phyloP scores from a whole-genome alignment of 2,329 filamentous ascomycete genomes.

The Cladosporium sp. region DNA sequence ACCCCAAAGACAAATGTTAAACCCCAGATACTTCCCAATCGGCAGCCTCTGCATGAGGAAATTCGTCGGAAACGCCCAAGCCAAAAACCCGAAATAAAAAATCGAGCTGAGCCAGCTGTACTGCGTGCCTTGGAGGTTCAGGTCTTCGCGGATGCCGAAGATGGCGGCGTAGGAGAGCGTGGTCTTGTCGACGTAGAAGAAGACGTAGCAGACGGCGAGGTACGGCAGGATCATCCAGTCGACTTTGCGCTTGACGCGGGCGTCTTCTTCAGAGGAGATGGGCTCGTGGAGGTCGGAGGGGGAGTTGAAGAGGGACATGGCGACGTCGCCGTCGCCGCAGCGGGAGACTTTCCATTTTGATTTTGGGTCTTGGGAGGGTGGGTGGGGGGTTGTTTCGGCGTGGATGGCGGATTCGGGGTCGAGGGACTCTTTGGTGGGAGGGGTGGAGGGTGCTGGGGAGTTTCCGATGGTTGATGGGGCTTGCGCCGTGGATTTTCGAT shows the following conservation, averaged over 20 bases:
- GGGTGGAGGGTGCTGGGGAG: conserved; percentile 20
- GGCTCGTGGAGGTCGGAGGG: conserved; percentile 45
- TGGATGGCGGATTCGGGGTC: conserved; percentile 20
- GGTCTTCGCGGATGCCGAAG: conserved; percentile 62
- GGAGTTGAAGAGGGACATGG: conserved; percentile 52
- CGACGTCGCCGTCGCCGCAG: conserved; percentile 45
- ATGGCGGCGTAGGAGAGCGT: conserved; percentile 65
- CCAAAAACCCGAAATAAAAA: conserved; percentile 59
- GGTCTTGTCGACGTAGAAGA: conserved; percentile 49
- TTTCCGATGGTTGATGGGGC: conserved; percentile 18
- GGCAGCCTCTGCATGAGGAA: conserved; percentile 55
- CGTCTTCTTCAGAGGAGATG: conserved; percentile 50
- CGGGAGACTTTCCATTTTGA: conserved; percentile 32
- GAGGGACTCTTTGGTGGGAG: conserved; percentile 12
- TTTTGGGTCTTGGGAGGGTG: neutral
- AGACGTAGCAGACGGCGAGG: conserved; percentile 39
- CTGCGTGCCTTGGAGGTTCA: conserved; percentile 57
- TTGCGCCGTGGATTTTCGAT: neutral
- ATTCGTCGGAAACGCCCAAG: conserved; percentile 57
- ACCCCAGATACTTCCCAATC: conserved; percentile 52
- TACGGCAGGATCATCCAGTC: conserved; percentile 61
- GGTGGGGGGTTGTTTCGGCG: conserved; percentile 19
- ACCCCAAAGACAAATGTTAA: conserved; percentile 61
- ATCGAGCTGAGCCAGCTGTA: conserved; percentile 59
- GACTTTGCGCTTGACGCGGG: conserved; percentile 55